Evolutionary conservation across 1,284 basidiomycete species (phyloP).

Genomic region (Inonotus hispidus): DNA sequence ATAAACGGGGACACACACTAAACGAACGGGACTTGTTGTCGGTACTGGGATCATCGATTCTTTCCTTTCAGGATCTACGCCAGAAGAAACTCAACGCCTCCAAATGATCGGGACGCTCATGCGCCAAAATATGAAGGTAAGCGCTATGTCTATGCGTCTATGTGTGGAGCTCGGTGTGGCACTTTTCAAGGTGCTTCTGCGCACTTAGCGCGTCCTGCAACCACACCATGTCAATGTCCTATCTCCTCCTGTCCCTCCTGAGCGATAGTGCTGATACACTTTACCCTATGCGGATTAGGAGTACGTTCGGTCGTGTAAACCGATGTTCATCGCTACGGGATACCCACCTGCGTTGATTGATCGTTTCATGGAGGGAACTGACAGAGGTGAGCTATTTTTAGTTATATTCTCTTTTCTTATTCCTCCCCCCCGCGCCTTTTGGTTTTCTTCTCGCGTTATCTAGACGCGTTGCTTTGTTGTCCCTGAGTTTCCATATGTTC

Average conservation of each 20-base stretch:
- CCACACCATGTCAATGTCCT: too few species aligned
- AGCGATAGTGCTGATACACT: too few species aligned
- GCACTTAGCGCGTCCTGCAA: not conserved
- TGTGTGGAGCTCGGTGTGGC: too few species aligned
- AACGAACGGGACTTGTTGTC: not conserved
- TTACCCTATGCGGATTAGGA: too few species aligned
- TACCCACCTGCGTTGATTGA: conserved; percentile 17
- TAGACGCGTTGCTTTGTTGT: not conserved
- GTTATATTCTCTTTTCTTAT: not conserved
- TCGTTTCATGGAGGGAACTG: conserved; percentile 17
- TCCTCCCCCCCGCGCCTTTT: not conserved
- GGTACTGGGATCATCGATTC: not conserved
- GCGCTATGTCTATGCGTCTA: not conserved
- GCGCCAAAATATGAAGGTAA: conserved; percentile 19
- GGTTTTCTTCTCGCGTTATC: not conserved
- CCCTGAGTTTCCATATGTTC: not conserved
- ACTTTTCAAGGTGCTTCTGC: not conserved
- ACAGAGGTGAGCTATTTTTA: conserved; percentile 14
- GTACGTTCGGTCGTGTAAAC: conserved; percentile 18
- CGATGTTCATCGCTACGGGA: conserved; percentile 19
- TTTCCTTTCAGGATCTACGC: not conserved
- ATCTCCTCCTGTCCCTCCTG: not conserved
- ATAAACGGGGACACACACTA: too few species aligned
- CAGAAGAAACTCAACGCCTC: conserved; percentile 16
- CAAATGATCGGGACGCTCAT: conserved; percentile 20